phyloP scores from a whole-genome alignment of 192 early-diverging fungal species.

The Backusella liffmaniae region DNA sequence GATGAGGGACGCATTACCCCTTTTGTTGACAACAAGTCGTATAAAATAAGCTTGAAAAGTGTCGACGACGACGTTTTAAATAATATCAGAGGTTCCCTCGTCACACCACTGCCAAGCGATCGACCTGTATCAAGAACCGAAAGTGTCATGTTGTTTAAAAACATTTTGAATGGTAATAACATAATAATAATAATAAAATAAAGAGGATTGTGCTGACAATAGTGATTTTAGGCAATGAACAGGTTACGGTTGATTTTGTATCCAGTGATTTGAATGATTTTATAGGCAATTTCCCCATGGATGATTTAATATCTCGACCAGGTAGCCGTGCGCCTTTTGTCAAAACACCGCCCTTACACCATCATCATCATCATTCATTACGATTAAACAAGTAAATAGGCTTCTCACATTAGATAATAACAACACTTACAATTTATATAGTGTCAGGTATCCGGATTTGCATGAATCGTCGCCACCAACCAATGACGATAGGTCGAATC shows the following conservation, averaged over 20 bases:
- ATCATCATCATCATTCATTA: background rate
- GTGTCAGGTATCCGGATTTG: background rate
- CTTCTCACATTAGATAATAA: background rate
- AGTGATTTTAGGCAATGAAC: background rate
- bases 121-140: background rate
- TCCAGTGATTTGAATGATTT: background rate
- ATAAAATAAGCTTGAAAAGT: background rate
- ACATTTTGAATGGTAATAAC: background rate
- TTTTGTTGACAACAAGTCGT: background rate
- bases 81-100: background rate
- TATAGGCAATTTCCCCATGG: background rate
- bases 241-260: background rate
- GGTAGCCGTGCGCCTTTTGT: background rate
- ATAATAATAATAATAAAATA: slow-evolving; percentile 12
- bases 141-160: background rate
- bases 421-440: background rate
- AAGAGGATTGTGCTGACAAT: background rate
- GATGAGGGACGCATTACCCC: background rate
- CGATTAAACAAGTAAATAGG: background rate
- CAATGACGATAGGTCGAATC: background rate
- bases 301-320: background rate
- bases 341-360: background rate
- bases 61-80: background rate
- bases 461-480: background rate
- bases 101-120: background rate